These are phyloP conservation scores for Oxytropis ochrocephala DNA, from an alignment of 306 rosid genomes.

Conservation along the genomic window DNA sequence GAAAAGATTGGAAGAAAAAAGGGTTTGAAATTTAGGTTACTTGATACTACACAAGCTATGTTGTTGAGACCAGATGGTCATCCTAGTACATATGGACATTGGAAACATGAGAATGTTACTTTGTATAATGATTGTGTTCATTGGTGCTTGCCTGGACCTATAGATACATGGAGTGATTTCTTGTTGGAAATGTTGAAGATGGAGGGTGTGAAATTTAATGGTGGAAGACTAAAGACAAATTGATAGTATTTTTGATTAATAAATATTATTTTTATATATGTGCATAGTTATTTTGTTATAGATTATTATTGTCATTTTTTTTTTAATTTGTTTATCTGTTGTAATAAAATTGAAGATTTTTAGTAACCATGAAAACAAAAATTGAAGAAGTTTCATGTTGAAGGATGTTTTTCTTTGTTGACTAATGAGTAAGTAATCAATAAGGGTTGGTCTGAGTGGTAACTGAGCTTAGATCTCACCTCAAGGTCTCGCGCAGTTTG, in stretches of 20 bases:
- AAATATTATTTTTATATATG: neutral
- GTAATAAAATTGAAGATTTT: neutral
- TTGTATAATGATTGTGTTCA: constrained; percentile 83
- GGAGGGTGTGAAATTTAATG: constrained; percentile 44
- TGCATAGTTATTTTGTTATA: neutral
- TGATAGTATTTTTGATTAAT: neutral
- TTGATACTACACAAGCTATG: constrained; percentile 66
- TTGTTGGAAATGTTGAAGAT: constrained; percentile 65
- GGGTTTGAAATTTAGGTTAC: constrained; percentile 53
- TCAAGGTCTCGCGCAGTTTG: too few species aligned
- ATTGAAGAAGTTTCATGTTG: neutral
- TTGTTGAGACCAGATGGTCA: constrained; percentile 87
- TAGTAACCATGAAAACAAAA: neutral
- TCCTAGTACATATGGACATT: constrained; percentile 76
- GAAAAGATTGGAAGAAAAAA: constrained; percentile 45
- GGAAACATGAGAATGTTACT: constrained; percentile 63
- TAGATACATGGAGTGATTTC: constrained; percentile 82
- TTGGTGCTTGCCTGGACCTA: constrained; percentile 88
- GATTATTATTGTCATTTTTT: neutral
- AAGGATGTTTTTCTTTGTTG: neutral
- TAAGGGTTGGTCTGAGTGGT: too few species aligned
- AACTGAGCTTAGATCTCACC: too few species aligned
- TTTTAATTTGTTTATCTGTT: neutral
- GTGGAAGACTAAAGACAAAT: constrained; percentile 23
- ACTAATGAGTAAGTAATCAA: too few species aligned